Evolutionary conservation across 176 grass and related monocot species (phyloP).

Genomic region (Metroxylon sagu): DNA sequence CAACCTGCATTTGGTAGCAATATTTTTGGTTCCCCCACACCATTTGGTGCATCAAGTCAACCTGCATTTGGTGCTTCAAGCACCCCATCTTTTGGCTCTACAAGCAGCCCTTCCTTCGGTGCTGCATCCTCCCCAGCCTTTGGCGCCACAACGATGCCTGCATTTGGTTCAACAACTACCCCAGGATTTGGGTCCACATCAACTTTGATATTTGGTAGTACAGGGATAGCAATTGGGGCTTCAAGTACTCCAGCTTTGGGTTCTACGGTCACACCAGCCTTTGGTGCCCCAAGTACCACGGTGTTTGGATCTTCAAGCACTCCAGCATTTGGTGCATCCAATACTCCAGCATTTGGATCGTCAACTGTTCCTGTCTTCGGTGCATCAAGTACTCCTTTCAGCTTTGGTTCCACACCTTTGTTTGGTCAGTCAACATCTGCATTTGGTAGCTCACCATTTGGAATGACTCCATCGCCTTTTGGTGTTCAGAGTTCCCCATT

Average conservation of each 20-base stretch:
- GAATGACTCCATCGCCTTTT: conserved; percentile 63
- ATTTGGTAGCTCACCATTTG: conserved; percentile 62
- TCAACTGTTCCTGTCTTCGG: conserved; percentile 60
- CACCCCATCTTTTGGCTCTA: conserved; percentile 29
- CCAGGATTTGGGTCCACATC: conserved; percentile 56
- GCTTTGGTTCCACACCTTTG: conserved; percentile 65
- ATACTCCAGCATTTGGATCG: conserved; percentile 46
- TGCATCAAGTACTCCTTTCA: conserved; percentile 35
- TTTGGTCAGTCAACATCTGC: conserved; percentile 56
- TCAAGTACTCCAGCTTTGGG: conserved; percentile 51
- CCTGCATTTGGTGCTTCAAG: conserved; percentile 32
- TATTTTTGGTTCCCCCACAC: conserved; percentile 45
- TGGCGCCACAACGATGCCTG: conserved; percentile 15
- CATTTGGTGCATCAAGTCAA: conserved; percentile 38
- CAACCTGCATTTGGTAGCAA: conserved; percentile 66
- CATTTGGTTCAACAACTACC: conserved; percentile 41
- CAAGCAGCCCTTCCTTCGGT: conserved; percentile 43
- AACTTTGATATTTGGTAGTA: conserved; percentile 50
- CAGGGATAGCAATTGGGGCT: conserved; percentile 14
- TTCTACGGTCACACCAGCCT: conserved; percentile 20
- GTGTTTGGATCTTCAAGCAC: conserved; percentile 54
- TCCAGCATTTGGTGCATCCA: conserved; percentile 51
- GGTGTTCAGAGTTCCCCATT: conserved; percentile 58
- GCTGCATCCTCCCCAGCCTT: conserved; percentile 16
- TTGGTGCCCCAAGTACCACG: conserved; percentile 50